Conservation (phyloP, 106 monocot species). For the Allium fistulosum region DNA sequence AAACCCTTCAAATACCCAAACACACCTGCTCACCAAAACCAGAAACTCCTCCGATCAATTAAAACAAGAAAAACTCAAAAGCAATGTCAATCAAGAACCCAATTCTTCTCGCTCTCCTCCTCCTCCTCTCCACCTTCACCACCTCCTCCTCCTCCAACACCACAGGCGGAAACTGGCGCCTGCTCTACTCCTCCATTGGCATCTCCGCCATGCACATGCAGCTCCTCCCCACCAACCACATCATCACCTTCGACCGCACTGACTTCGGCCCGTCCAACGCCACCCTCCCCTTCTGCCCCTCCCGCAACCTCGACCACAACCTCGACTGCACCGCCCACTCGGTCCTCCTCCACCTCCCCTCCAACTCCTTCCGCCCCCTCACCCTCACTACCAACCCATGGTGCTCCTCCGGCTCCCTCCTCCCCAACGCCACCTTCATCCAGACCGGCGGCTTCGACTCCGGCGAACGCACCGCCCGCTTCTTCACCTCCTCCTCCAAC, state of each 20-base stretch:
- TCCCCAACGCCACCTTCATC: constrained; percentile 3
- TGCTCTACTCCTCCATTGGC: constrained; percentile 29
- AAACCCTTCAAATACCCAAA: no score
- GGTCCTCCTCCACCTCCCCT: constrained; percentile 6
- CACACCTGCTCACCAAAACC: no score
- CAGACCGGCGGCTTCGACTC: constrained; percentile 15
- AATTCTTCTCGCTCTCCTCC: background rate
- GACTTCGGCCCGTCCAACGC: constrained; percentile 38
- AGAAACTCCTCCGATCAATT: no score
- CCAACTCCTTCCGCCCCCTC: constrained; percentile 9
- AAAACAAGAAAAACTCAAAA: no score
- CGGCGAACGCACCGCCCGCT: constrained; percentile 5
- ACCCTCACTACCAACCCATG: constrained; percentile 5
- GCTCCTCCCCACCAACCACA: constrained; percentile 36
- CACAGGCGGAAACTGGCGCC: constrained; percentile 19
- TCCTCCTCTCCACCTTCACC: background rate
- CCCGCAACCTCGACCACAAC: constrained; percentile 5
- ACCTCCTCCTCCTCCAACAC: background rate
- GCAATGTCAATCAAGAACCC: background rate
- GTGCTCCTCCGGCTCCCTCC: constrained; percentile 15
- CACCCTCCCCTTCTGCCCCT: constrained; percentile 14
- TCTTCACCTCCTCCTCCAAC: background rate
- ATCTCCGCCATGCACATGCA: constrained; percentile 58
- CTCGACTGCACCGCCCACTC: constrained; percentile 40
- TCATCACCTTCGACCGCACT: constrained; percentile 42